Evolutionary conservation across 2,329 filamentous ascomycete genomes (phyloP).

Genomic region (Calonectria ilicicola): DNA sequence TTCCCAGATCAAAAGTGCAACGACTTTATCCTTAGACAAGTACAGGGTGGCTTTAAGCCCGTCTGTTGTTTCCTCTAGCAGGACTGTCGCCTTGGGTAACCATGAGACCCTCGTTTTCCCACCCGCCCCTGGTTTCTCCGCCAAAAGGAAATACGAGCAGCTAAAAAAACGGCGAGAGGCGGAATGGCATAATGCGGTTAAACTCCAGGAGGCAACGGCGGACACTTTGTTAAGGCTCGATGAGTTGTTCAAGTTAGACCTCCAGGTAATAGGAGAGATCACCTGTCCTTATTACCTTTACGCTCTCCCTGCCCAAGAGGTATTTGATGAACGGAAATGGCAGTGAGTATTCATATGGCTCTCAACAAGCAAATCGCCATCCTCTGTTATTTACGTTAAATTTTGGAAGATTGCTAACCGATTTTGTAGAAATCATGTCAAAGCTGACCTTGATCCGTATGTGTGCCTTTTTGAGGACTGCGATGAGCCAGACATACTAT

Average conservation of each 20-base stretch:
- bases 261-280: constrained; percentile 8
- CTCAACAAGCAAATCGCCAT: background rate
- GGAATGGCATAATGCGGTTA: background rate
- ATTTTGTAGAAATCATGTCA: constrained; percentile 25
- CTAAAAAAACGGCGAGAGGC: background rate
- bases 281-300: constrained; percentile 31
- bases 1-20: constrained; percentile 1
- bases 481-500: constrained; percentile 19
- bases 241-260: background rate
- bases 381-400: background rate
- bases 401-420: background rate
- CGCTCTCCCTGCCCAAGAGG: constrained; percentile 9
- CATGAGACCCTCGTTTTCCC: background rate
- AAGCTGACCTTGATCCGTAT: constrained; percentile 34
- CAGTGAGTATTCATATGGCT: constrained; percentile 1
- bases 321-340: constrained; percentile 27
- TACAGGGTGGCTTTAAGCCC: background rate
- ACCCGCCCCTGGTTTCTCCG: background rate
- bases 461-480: constrained; percentile 35
- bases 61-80: background rate
- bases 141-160: background rate
- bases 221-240: background rate
- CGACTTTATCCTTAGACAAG: background rate
- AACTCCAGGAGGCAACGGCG: too few species aligned
- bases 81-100: background rate